Conservation (phyloP, 768 basidiomycete species). For the Gyrodon lividus region DNA sequence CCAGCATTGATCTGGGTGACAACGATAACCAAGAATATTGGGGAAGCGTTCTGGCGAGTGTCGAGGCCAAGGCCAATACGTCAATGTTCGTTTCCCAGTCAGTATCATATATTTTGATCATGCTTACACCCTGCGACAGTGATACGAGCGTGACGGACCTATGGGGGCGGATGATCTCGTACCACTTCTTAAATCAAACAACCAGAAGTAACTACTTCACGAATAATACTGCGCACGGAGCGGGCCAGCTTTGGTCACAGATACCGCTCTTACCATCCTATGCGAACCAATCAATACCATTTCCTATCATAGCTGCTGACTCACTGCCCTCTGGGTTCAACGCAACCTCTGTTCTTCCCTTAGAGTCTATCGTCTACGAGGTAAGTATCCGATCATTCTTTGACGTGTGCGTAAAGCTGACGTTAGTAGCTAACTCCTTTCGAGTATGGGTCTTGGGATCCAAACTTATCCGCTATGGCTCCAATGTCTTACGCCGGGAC, state of each 20-base stretch:
- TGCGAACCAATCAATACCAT: slow-evolving; percentile 50
- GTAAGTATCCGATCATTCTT: slow-evolving; percentile 34
- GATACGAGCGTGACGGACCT: slow-evolving; percentile 66
- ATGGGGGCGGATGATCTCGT: slow-evolving; percentile 63
- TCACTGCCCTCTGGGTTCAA: slow-evolving; percentile 49
- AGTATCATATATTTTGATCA: neutral
- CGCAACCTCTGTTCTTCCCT: slow-evolving; percentile 37
- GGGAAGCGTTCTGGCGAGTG: slow-evolving; percentile 52
- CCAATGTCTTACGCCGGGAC: slow-evolving; percentile 67
- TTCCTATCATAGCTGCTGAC: slow-evolving; percentile 65
- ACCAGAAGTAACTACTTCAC: slow-evolving; percentile 57
- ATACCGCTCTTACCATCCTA: slow-evolving; percentile 53
- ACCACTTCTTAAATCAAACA: slow-evolving; percentile 74
- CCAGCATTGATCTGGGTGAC: slow-evolving; percentile 46
- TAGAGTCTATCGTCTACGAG: slow-evolving; percentile 56
- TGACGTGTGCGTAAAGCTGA: slow-evolving; percentile 4
- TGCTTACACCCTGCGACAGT: slow-evolving; percentile 29
- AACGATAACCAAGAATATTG: slow-evolving; percentile 50
- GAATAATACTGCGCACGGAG: slow-evolving; percentile 60
- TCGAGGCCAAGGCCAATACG: slow-evolving; percentile 52
- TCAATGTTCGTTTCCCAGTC: slow-evolving; percentile 45
- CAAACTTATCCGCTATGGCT: slow-evolving; percentile 66
- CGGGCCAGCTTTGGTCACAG: slow-evolving; percentile 68
- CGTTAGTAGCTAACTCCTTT: slow-evolving; percentile 51
- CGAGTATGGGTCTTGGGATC: slow-evolving; percentile 76